Percentiles rank a stretch among this genome's conserved stretches.
phyloP scores from a whole-genome alignment of 148 eudicot genomes.

The Cornus suecica region DNA sequence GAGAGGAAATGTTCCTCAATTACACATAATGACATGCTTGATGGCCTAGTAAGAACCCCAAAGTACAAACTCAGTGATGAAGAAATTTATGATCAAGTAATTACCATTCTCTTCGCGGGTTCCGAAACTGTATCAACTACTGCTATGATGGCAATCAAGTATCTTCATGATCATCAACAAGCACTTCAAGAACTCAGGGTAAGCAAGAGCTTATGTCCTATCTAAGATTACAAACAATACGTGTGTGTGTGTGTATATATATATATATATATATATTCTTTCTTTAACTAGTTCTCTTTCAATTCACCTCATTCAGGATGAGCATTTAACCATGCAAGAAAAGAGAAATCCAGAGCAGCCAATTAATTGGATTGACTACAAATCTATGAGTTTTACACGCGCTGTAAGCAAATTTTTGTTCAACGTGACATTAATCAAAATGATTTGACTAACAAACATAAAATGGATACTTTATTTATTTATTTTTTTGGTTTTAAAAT shows the following conservation, averaged over 20 bases:
- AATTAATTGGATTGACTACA: slow-evolving; percentile 71
- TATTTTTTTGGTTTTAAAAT: too few relatives aligned
- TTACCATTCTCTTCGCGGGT: slow-evolving; percentile 72
- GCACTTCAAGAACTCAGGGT: slow-evolving; percentile 74
- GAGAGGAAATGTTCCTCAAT: slow-evolving; percentile 44
- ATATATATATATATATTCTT: too few relatives aligned
- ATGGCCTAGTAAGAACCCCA: slow-evolving; percentile 30
- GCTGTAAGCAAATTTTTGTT: slow-evolving; percentile 44
- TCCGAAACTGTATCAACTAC: slow-evolving; percentile 85
- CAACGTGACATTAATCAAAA: too few relatives aligned
- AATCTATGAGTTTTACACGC: slow-evolving; percentile 76
- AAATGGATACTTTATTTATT: neutral
- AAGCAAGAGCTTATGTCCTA: neutral
- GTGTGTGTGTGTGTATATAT: too few relatives aligned
- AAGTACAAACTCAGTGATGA: slow-evolving; percentile 56
- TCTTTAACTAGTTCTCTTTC: neutral
- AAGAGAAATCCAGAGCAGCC: slow-evolving; percentile 49
- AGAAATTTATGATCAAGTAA: slow-evolving; percentile 70
- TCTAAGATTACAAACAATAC: neutral
- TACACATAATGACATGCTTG: slow-evolving; percentile 50
- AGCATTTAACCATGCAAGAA: slow-evolving; percentile 55
- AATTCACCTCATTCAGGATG: slow-evolving; percentile 37
- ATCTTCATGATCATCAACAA: slow-evolving; percentile 81
- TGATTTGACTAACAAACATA: too few relatives aligned
- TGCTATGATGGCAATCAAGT: slow-evolving; percentile 93